Evolutionary conservation across 805 yeast species (phyloP).

Genomic region (Candida cerambycidarum): DNA sequence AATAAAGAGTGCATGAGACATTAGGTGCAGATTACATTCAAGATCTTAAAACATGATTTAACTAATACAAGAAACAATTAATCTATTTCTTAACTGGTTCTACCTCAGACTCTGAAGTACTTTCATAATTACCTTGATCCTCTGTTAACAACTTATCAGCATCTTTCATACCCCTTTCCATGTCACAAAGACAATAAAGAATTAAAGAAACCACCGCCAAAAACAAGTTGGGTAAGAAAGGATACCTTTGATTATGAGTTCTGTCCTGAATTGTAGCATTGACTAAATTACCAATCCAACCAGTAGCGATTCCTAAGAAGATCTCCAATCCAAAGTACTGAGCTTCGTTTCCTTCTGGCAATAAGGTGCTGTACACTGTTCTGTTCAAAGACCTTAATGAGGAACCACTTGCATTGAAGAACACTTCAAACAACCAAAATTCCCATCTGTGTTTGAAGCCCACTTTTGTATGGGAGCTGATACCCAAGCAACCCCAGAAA

Average conservation of each 20-base stretch:
- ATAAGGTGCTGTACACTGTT: slow-evolving; percentile 33
- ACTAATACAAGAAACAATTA: too few species aligned
- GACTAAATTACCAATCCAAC: slow-evolving; percentile 41
- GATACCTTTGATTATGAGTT: slow-evolving; percentile 35
- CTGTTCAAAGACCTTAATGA: slow-evolving; percentile 38
- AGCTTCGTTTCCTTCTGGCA: slow-evolving; percentile 44
- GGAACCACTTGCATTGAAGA: slow-evolving; percentile 34
- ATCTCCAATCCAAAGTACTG: slow-evolving; percentile 44
- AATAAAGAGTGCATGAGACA: too few species aligned
- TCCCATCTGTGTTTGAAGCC: slow-evolving; percentile 45
- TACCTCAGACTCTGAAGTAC: not conserved
- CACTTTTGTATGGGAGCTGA: slow-evolving; percentile 21
- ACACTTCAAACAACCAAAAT: slow-evolving; percentile 41
- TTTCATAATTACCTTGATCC: not conserved
- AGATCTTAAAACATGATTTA: too few species aligned
- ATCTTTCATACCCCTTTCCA: slow-evolving; percentile 31
- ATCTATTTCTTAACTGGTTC: not conserved
- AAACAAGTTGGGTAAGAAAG: slow-evolving; percentile 36
- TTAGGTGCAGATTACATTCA: too few species aligned
- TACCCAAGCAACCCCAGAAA: slow-evolving; percentile 42
- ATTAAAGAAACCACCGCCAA: slow-evolving; percentile 25
- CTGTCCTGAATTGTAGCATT: slow-evolving; percentile 41
- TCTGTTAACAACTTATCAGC: slow-evolving; percentile 16
- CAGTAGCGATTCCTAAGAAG: slow-evolving; percentile 40
- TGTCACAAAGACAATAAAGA: slow-evolving; percentile 27